These are phyloP conservation scores for Nemania abortiva DNA, from an alignment of 2,329 filamentous ascomycete genomes.

Conservation along the genomic window DNA sequence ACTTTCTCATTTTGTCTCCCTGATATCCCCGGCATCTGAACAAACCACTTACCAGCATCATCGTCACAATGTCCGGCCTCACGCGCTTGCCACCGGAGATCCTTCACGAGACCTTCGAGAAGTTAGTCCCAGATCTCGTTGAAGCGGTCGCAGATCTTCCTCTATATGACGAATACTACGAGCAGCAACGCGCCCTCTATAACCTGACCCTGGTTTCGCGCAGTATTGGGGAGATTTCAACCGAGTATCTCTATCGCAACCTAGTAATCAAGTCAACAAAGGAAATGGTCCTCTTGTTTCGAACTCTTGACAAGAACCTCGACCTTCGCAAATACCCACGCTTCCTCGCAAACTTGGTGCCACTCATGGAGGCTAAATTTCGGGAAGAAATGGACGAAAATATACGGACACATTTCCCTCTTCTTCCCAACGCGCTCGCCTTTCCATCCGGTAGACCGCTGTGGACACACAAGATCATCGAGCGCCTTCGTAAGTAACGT, in stretches of 20 bases:
- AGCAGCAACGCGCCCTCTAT: not conserved
- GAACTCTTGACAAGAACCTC: not conserved
- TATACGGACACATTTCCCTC: not conserved
- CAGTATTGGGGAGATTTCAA: not conserved
- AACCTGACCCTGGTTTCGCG: constrained; percentile 3
- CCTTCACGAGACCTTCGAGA: not conserved
- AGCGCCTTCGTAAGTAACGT: constrained; percentile 1
- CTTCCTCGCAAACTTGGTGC: constrained; percentile 4
- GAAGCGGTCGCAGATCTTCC: not conserved
- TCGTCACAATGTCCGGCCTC: not conserved
- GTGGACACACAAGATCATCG: constrained; percentile 11
- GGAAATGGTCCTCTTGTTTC: constrained; percentile 5
- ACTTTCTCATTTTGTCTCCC: not conserved
- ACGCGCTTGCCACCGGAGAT: not conserved
- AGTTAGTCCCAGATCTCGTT: not conserved
- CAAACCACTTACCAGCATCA: not conserved
- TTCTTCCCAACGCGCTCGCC: not conserved
- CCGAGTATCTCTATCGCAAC: constrained; percentile 2
- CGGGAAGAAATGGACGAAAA: not conserved
- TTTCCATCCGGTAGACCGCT: not conserved
- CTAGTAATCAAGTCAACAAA: not conserved
- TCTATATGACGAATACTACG: not conserved
- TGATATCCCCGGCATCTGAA: not conserved
- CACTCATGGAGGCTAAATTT: not conserved
- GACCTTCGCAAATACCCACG: not conserved